A percentile compares a stretch with the other conserved stretches of the same genome.
phyloP scores from a whole-genome alignment of 1,284 basidiomycete genomes.

The Athelia sp. region DNA sequence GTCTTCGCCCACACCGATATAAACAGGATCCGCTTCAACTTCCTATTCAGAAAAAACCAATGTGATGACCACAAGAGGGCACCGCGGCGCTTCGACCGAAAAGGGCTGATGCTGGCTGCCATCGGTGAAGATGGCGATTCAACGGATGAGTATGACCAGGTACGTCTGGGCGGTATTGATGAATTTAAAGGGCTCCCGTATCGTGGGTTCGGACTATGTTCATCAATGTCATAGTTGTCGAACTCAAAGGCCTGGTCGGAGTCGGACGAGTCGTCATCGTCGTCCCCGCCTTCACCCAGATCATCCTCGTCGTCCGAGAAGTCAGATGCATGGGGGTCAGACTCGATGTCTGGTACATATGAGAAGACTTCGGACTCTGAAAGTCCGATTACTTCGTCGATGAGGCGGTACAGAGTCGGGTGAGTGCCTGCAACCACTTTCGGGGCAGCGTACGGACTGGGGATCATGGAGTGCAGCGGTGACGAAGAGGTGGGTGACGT shows the following conservation, averaged over 20 bases:
- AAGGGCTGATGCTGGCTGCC: background rate
- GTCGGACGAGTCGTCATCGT: constrained; percentile 54
- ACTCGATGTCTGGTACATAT: constrained; percentile 91
- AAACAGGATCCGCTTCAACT: constrained; percentile 90
- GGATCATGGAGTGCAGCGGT: constrained; percentile 49
- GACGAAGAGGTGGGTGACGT: constrained; percentile 66
- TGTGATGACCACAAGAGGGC: constrained; percentile 94
- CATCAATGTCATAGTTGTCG: constrained; percentile 76
- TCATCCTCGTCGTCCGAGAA: constrained; percentile 76
- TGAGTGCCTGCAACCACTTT: constrained; percentile 65
- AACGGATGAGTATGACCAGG: constrained; percentile 19
- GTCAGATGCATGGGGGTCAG: constrained; percentile 89
- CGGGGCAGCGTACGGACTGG: constrained; percentile 64
- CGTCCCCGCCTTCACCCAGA: constrained; percentile 49
- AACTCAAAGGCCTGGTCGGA: constrained; percentile 70
- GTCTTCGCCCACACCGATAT: constrained; percentile 92
- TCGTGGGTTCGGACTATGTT: constrained; percentile 37
- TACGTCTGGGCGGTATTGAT: background rate
- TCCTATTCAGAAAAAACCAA: constrained; percentile 96
- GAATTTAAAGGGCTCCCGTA: constrained; percentile 3
- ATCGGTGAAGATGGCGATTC: constrained; percentile 22
- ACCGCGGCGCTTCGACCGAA: constrained; percentile 39
- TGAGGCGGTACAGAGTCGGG: constrained; percentile 79
- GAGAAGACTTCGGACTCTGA: constrained; percentile 94
- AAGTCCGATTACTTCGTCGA: constrained; percentile 89